A percentile compares a stretch with the other conserved stretches of the same genome.
Conservation (phyloP, 768 basidiomycete genomes). For the Dendrothele bispora region DNA sequence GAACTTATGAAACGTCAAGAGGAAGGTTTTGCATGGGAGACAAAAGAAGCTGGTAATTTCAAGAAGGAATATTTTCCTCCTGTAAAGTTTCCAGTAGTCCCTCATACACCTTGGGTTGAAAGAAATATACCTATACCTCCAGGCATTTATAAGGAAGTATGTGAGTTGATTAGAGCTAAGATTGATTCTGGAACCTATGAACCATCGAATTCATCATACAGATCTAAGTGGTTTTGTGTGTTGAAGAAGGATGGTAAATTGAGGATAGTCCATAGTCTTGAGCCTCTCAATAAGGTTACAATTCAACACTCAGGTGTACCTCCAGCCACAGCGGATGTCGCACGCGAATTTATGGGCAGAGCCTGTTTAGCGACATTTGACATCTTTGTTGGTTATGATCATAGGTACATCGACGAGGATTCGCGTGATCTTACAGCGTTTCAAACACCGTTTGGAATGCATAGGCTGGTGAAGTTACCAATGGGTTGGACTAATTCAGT, state of each 20-base stretch:
- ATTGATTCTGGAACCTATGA: constrained; percentile 33
- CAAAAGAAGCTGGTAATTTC: constrained; percentile 33
- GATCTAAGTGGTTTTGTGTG: constrained; percentile 35
- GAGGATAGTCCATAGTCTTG: constrained; percentile 33
- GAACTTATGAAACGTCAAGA: constrained; percentile 32
- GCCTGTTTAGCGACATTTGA: constrained; percentile 31
- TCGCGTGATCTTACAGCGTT: constrained; percentile 42
- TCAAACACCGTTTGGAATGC: constrained; percentile 29
- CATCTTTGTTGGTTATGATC: constrained; percentile 37
- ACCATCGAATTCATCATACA: constrained; percentile 29
- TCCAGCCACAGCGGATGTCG: constrained; percentile 30
- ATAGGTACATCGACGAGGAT: constrained; percentile 21
- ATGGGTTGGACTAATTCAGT: constrained; percentile 34
- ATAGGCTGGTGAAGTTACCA: constrained; percentile 17
- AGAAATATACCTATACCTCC: constrained; percentile 29
- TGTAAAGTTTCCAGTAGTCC: constrained; percentile 28
- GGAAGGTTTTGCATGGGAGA: constrained; percentile 37
- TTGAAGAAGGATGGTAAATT: constrained; percentile 39
- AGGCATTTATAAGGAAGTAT: constrained; percentile 22
- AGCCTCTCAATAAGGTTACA: constrained; percentile 36
- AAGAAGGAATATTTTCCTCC: constrained; percentile 31
- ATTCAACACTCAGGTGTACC: constrained; percentile 34
- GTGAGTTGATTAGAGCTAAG: constrained; percentile 19
- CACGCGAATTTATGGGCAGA: constrained; percentile 32
- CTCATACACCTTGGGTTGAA: constrained; percentile 33